Base-by-base conservation (phyloP, 257 asterid species). In the Misopates orontium region DNA sequence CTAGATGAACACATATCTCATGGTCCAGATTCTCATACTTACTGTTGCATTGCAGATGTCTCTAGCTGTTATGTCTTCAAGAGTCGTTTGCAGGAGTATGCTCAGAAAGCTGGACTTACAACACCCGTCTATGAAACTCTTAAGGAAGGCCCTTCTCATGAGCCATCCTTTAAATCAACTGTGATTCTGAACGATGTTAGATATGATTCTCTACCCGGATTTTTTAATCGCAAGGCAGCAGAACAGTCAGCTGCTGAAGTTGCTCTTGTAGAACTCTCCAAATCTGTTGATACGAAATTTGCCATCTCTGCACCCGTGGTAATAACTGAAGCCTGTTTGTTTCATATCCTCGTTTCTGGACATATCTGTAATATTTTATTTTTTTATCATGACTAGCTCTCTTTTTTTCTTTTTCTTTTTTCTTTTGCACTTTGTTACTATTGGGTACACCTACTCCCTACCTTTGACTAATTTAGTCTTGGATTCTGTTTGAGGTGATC, bases 161-260 rank as follows among this genome's bases (percentile, higher is more conserved):
- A 82, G 81, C 99, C 99, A 60, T 71, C 67, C 45, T 94, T 94
- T 80, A 86, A 77, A 71, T 90, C 96, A 32, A 74, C 95, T 32
- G 99, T 94, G n/a, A 78, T 76, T 20, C 80, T 90, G 61, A 76
- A 81, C 32, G 41, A 85, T 52, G 72, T 64, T 32, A 85, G 93
- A 74, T 90, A 90, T 73, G 95, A 94, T 76, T 94, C 99, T 72
- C 87, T 94, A 23, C 89, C 95, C 19, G 96, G 96, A 60, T 94
- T 94, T 74, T 85, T 77, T 79, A 88, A 88, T 69, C 95, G 96
- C 69, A 94, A 94, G 77, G 92, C 96, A 19, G 96, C 99, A 0
- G 99, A 94, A 77, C 99, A 94, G 73, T 94, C 99, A 17, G 97
- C 99, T 68, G 99, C 99, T 48, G 99, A 94, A 86, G 95, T 90